These are phyloP conservation scores for Golubevia sp. DNA, from an alignment of 1,284 basidiomycete species.

Conservation along the genomic window DNA sequence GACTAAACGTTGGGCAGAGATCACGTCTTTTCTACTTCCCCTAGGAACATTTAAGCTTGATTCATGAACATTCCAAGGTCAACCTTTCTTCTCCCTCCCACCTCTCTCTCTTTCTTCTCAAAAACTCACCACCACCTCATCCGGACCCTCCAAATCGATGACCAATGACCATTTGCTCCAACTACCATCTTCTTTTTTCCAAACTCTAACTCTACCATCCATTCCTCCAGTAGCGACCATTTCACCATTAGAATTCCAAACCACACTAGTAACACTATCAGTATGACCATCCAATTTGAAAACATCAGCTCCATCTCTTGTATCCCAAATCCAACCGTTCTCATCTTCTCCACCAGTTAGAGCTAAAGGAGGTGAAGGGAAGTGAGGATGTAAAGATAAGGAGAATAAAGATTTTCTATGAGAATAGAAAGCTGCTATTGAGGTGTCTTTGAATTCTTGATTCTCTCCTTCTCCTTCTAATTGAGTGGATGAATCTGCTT, in stretches of 20 bases:
- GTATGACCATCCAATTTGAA: slow-evolving; percentile 46
- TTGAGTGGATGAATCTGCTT: no score
- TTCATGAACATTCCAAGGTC: no score
- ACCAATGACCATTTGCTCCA: slow-evolving; percentile 44
- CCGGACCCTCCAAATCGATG: slow-evolving; percentile 50
- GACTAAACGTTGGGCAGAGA: no score
- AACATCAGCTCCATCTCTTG: slow-evolving; percentile 39
- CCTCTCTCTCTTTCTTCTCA: background rate
- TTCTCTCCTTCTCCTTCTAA: background rate
- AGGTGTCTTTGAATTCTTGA: slow-evolving; percentile 37
- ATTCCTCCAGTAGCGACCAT: slow-evolving; percentile 53
- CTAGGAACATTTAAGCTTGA: no score
- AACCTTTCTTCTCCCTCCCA: no score
- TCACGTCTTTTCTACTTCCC: no score
- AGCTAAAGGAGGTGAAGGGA: slow-evolving; percentile 43
- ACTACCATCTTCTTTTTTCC: slow-evolving; percentile 26
- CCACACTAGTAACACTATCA: slow-evolving; percentile 51
- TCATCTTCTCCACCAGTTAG: slow-evolving; percentile 57
- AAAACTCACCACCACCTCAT: slow-evolving; percentile 35
- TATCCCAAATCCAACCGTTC: slow-evolving; percentile 53
- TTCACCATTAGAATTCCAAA: slow-evolving; percentile 50
- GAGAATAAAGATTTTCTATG: slow-evolving; percentile 57
- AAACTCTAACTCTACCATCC: slow-evolving; percentile 53
- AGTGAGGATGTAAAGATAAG: slow-evolving; percentile 47
- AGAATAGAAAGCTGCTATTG: slow-evolving; percentile 55